Percentiles rank a stretch among this genome's conserved stretches.
Evolutionary conservation across 2,329 filamentous ascomycete species (phyloP).

Genomic region (Bipolaris victoriae): DNA sequence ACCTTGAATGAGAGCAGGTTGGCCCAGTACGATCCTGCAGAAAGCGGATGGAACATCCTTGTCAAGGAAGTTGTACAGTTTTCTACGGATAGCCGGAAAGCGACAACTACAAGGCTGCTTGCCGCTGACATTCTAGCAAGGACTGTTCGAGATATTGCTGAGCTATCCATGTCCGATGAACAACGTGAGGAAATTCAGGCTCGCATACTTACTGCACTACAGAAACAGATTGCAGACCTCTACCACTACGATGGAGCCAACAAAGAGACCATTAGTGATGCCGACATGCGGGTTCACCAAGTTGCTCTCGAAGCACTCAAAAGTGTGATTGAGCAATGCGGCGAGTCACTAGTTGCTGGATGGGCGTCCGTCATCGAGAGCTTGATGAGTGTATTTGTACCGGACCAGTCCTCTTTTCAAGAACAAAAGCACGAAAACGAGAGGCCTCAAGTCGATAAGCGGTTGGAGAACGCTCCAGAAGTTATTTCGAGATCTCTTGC

Average conservation of each 20-base stretch:
- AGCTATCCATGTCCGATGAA: conserved; percentile 58
- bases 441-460: neutral
- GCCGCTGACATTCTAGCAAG: conserved; percentile 59
- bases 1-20: conserved; percentile 64
- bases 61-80: conserved; percentile 60
- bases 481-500: conserved; percentile 74
- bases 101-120: conserved; percentile 54
- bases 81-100: conserved; percentile 48
- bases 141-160: conserved; percentile 55
- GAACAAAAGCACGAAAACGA: neutral
- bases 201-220: conserved; percentile 72
- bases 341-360: conserved; percentile 79
- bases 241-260: conserved; percentile 58
- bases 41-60: conserved; percentile 78
- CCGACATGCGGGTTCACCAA: conserved; percentile 80
- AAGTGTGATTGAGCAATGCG: conserved; percentile 83
- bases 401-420: neutral
- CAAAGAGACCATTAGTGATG: conserved; percentile 64
- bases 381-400: conserved; percentile 76
- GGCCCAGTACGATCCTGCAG: conserved; percentile 67
- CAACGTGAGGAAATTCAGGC: conserved; percentile 65
- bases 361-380: conserved; percentile 89
- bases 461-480: conserved; percentile 18
- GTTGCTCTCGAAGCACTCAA: conserved; percentile 80
- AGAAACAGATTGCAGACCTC: conserved; percentile 65